phyloP scores from a whole-genome alignment of 495 filamentous ascomycete genomes.

The Lasiosphaeriaceae sp. region DNA sequence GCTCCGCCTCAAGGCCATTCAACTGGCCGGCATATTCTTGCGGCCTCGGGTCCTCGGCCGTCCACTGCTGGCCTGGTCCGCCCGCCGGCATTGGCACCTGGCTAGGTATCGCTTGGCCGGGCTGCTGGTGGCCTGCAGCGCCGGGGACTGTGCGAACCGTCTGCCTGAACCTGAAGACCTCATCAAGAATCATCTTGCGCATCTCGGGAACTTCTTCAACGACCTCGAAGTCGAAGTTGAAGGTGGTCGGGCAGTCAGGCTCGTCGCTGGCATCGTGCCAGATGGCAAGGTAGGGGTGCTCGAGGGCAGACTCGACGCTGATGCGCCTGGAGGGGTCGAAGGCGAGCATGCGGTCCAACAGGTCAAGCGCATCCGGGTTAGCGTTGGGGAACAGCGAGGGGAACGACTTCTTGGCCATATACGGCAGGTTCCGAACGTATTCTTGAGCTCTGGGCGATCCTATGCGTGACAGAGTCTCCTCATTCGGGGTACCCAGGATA shows the following conservation, averaged over 20 bases:
- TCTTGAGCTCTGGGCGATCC: slow-evolving; percentile 95
- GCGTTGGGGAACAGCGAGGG: slow-evolving; percentile 84
- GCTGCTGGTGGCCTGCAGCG: slow-evolving; percentile 18
- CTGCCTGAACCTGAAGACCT: slow-evolving; percentile 78
- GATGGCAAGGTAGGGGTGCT: slow-evolving; percentile 94
- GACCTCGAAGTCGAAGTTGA: slow-evolving; percentile 97
- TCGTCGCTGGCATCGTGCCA: slow-evolving; percentile 98
- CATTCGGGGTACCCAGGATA: slow-evolving; percentile 93
- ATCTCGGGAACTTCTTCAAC: slow-evolving; percentile 90
- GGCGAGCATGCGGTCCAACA: slow-evolving; percentile 93
- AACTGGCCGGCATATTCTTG: slow-evolving; percentile 62
- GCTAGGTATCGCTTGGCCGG: slow-evolving; percentile 25
- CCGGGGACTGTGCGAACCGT: slow-evolving; percentile 65
- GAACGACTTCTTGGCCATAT: slow-evolving; percentile 92
- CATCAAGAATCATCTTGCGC: slow-evolving; percentile 94
- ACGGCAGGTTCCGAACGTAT: slow-evolving; percentile 96
- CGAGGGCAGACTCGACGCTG: slow-evolving; percentile 86
- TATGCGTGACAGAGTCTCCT: slow-evolving; percentile 90
- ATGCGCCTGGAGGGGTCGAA: slow-evolving; percentile 92
- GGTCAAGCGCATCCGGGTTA: slow-evolving; percentile 92
- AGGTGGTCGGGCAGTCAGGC: slow-evolving; percentile 84
- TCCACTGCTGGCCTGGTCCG: slow-evolving; percentile 61
- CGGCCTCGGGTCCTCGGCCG: slow-evolving; percentile 79
- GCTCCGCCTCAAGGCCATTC: slow-evolving; percentile 75
- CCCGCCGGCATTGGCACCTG: slow-evolving; percentile 69